Conservation (phyloP, 306 rosid genomes). For the Cicer pinnatifidum region DNA sequence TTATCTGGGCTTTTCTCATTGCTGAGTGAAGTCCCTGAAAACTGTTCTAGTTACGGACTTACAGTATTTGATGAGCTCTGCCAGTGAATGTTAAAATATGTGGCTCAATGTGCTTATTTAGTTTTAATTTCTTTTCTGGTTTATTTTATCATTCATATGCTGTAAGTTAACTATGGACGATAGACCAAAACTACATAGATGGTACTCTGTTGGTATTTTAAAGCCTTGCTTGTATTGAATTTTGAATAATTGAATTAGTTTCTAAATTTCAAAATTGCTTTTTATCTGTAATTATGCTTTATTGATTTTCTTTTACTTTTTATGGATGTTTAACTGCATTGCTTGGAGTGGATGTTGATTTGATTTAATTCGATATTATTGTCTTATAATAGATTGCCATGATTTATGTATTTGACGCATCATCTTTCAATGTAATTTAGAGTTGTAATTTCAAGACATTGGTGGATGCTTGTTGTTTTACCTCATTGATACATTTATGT, state of each 20-base stretch:
- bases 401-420: slow-evolving; percentile 9
- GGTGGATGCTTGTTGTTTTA: slow-evolving; percentile 7
- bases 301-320: not conserved
- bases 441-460: not conserved
- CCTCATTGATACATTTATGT: slow-evolving; percentile 18
- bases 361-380: not conserved
- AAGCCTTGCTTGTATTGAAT: slow-evolving; percentile 2
- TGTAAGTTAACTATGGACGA: not conserved
- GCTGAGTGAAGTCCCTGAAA: not conserved
- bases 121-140: slow-evolving; percentile 13
- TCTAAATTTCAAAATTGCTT: not conserved
- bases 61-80: slow-evolving; percentile 12
- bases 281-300: slow-evolving; percentile 11
- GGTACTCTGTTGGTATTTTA: slow-evolving; percentile 9
- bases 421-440: slow-evolving; percentile 19
- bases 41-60: not conserved
- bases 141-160: slow-evolving; percentile 22
- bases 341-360: slow-evolving; percentile 25
- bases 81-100: not conserved
- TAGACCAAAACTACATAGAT: slow-evolving; percentile 21
- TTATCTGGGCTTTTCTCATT: not conserved
- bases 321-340: not conserved
- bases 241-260: slow-evolving; percentile 22
- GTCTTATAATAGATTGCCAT: not conserved
- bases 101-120: not conserved